These are phyloP conservation scores for Phaffia tasmanica DNA, from an alignment of 768 basidiomycete genomes.

Conservation along the genomic window DNA sequence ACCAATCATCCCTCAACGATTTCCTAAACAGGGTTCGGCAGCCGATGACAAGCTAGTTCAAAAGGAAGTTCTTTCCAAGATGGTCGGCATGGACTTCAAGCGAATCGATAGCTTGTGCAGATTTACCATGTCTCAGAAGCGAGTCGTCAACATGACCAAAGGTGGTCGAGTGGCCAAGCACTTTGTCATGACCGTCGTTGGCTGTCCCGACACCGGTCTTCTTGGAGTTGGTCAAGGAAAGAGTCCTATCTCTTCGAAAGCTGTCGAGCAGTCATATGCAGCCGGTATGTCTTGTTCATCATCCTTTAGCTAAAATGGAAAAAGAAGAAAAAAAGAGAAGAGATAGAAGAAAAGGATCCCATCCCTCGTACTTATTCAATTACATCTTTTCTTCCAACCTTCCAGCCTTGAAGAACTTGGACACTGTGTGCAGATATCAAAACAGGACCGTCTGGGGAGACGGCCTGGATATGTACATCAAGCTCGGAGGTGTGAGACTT, in stretches of 20 bases:
- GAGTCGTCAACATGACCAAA: conserved; percentile 77
- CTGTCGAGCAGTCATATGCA: conserved; percentile 7
- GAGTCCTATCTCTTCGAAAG: conserved; percentile 25
- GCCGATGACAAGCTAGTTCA: conserved; percentile 22
- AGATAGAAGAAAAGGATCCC: no score
- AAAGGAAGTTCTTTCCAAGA: conserved; percentile 2
- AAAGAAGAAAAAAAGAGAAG: no score
- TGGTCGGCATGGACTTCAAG: conserved; percentile 13
- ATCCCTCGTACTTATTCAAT: no score
- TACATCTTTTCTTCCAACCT: conserved; percentile 34
- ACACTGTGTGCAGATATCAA: conserved; percentile 88
- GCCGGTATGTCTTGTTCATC: conserved; percentile 1
- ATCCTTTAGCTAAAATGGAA: not conserved
- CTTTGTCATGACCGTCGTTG: conserved; percentile 34
- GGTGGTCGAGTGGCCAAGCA: conserved; percentile 54
- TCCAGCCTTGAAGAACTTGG: conserved; percentile 75
- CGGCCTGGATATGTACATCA: conserved; percentile 54
- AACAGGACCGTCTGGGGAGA: conserved; percentile 80
- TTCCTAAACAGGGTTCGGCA: conserved; percentile 16
- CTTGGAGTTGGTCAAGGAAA: conserved; percentile 37
- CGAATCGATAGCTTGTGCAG: conserved; percentile 31
- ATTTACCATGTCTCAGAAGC: conserved; percentile 39
- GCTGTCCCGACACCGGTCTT: conserved; percentile 36
- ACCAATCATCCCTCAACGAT: conserved; percentile 23
- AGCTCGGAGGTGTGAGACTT: conserved; percentile 72